phyloP scores from a whole-genome alignment of 2,329 filamentous ascomycete genomes.

The Pseudogymnoascus sp. region DNA sequence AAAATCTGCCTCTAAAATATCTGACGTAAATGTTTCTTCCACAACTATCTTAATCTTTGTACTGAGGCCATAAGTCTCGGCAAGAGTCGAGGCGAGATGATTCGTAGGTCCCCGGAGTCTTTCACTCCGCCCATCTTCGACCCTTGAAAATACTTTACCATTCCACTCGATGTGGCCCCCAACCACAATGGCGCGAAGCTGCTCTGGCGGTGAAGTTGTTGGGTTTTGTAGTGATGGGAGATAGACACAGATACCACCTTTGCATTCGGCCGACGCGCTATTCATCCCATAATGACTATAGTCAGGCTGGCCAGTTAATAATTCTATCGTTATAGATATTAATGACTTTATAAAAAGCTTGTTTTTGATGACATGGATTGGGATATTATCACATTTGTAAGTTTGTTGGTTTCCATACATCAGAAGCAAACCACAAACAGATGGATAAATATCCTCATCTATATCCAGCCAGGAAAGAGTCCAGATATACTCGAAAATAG shows the following conservation, averaged over 20 bases:
- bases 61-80: not conserved
- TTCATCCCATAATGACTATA: rapidly evolving
- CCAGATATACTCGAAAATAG: constrained; percentile 7
- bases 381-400: not conserved
- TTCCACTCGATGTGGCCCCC: not conserved
- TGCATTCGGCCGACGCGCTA: not conserved
- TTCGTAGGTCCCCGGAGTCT: too few relatives aligned
- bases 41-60: not conserved
- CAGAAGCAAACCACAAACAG: not conserved
- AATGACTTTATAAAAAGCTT: not conserved
- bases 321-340: not conserved
- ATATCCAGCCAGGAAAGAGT: constrained; percentile 5
- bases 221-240: not conserved
- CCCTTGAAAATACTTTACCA: not conserved
- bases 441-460: not conserved
- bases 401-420: not conserved
- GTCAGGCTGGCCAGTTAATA: not conserved
- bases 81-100: not conserved
- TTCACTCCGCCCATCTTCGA: not conserved
- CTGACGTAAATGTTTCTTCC: not conserved
- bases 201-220: not conserved
- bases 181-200: not conserved
- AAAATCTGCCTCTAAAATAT: not conserved
- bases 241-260: not conserved
- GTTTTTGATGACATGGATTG: not conserved